Evolutionary conservation across 495 filamentous ascomycete species (phyloP).

Genomic region (Aspergillus coremiiformis): DNA sequence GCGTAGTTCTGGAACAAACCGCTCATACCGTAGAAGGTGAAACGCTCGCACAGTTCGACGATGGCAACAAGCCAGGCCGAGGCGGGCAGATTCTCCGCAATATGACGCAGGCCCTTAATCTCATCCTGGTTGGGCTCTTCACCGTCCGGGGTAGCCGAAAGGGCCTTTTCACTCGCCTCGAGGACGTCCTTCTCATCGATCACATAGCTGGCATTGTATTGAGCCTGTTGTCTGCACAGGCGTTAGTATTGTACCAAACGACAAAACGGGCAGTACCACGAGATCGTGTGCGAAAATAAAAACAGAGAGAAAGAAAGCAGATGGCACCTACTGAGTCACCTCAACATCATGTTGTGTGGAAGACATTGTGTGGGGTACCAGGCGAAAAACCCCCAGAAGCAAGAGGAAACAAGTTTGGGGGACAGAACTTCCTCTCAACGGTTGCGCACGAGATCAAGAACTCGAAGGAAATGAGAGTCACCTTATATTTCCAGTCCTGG

Average conservation of each 20-base stretch:
- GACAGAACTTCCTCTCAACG: constrained; percentile 1
- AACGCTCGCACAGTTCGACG: constrained; percentile 60
- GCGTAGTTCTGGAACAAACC: constrained; percentile 54
- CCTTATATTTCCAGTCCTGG: constrained; percentile 18
- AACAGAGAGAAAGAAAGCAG: neutral
- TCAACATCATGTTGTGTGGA: constrained; percentile 28
- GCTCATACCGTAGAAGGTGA: constrained; percentile 58
- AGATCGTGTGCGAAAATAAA: neutral
- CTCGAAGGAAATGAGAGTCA: constrained; percentile 5
- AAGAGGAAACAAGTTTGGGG: neutral
- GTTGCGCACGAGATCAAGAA: constrained; percentile 2
- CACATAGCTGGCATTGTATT: constrained; percentile 10
- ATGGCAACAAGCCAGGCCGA: constrained; percentile 54
- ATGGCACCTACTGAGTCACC: constrained; percentile 29
- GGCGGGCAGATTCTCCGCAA: constrained; percentile 49
- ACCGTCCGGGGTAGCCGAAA: constrained; percentile 33
- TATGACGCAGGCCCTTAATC: constrained; percentile 40
- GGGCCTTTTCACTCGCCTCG: constrained; percentile 29
- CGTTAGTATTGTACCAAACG: neutral
- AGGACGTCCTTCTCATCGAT: constrained; percentile 23
- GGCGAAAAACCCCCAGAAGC: constrained; percentile 5
- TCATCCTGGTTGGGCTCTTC: constrained; percentile 51
- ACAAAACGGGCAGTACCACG: neutral
- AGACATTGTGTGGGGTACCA: constrained; percentile 24
- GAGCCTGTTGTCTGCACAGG: constrained; percentile 1